Base-by-base conservation (phyloP, 176 grass and related monocot genomes). In the Carex parvula region DNA sequence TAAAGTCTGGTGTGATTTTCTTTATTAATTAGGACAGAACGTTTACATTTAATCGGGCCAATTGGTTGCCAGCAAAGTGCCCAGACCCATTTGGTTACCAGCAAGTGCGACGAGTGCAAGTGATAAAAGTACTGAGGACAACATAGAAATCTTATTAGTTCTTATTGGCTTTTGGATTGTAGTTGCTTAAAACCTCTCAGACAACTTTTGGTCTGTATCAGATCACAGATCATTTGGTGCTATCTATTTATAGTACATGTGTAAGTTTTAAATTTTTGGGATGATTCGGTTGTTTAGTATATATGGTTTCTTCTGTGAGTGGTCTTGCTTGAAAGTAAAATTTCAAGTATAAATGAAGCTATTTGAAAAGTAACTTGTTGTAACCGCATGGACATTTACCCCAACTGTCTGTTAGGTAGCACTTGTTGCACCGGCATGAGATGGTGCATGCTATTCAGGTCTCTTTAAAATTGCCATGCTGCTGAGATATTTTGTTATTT, bases 1-100 rank as follows among this genome's bases (percentile, higher is more conserved):
- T 56, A 57, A 57, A 78, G 15, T 78, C 52, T 55, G 46, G 13
- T 78, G 73, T 24, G 57, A 11, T 78, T 57, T 78, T 78, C 22
- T 76, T 76, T 76, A 15, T 22, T 55, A 55, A 56, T 76, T 56
- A 16, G 44, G 72, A 55, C 22, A 52, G 21, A 75, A 17, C 1
- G 22, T 54, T 54, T 22, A 14, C n/a, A 56, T 57, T 77, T 57
- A 17, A 24, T 78, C 7, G 0, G 73, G 26, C 50, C 26, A 32
- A 33, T 57, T 78, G 73, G 50, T 57, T 57, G 26, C 26, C 52
- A 35, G 15, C 26, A 55, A 78, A n/a, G 26, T 77, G 73, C 13
- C 0, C n/a, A n/a, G 14, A 55, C 30, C 41, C 6, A 44, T 44
- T 44, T 44, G 42, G 42, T 44, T 44, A 8, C 18, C 59, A 61